Percentiles rank a stretch among this genome's conserved stretches.
phyloP scores from a whole-genome alignment of 169 alveolate genomes.

The Plasmodium vinckei region DNA sequence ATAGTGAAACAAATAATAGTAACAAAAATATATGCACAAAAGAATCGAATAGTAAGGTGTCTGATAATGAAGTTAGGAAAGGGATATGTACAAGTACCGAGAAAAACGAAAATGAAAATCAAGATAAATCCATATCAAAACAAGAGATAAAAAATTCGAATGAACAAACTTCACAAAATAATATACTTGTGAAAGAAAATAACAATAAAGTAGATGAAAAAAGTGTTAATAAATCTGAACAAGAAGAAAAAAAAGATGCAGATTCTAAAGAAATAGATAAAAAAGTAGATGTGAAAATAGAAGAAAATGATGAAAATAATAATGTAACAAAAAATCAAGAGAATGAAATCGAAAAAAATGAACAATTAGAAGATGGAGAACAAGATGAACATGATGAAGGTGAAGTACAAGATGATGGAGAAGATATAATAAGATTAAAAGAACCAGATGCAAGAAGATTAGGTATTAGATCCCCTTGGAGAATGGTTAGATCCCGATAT shows the following conservation, averaged over 20 bases:
- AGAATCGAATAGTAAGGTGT: background rate
- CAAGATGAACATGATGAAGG: conserved; percentile 30
- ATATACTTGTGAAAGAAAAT: background rate
- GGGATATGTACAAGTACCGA: background rate
- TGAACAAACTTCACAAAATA: background rate
- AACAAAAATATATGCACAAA: background rate
- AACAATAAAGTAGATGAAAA: background rate
- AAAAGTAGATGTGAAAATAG: background rate
- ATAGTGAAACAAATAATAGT: background rate
- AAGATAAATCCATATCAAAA: background rate
- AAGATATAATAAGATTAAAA: conserved; percentile 85
- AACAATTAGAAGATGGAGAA: conserved; percentile 1
- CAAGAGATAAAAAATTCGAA: background rate
- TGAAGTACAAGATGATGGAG: conserved; percentile 76
- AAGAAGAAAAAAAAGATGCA: background rate
- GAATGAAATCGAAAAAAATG: background rate
- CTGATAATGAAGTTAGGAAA: background rate
- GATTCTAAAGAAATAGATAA: background rate
- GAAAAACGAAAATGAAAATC: background rate
- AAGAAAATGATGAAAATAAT: background rate
- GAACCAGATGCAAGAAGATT: conserved; percentile 88
- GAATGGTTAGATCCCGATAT: conserved; percentile 91
- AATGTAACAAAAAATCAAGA: background rate
- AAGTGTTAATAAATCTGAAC: background rate
- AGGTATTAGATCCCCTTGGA: conserved; percentile 90